Conservation (phyloP, 2,329 filamentous ascomycete genomes). For the Orbilia blumenaviensis region DNA sequence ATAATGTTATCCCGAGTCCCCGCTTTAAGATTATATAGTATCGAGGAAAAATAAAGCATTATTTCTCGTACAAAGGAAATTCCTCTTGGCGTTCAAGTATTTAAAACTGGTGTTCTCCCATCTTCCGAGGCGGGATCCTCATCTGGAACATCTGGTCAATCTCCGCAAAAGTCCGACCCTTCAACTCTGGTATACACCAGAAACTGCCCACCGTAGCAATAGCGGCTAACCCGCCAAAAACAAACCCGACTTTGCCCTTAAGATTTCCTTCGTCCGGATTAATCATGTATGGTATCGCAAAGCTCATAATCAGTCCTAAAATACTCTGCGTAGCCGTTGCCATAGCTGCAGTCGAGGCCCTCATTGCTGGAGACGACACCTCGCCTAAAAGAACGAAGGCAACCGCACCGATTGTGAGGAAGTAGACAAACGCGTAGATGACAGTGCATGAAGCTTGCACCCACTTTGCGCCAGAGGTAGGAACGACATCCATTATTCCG, state of each 20-base stretch:
- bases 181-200: constrained; percentile 64
- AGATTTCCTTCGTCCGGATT: constrained; percentile 46
- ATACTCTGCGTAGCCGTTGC: constrained; percentile 63
- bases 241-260: constrained; percentile 60
- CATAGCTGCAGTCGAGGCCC: constrained; percentile 64
- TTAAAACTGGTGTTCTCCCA: constrained; percentile 27
- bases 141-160: constrained; percentile 49
- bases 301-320: constrained; percentile 60
- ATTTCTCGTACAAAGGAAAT: not conserved
- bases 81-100: not conserved
- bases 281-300: constrained; percentile 59
- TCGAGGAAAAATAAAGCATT: no score
- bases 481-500: constrained; percentile 61
- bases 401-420: constrained; percentile 63
- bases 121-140: constrained; percentile 43
- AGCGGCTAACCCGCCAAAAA: constrained; percentile 61
- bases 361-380: constrained; percentile 63
- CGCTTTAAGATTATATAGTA: no score
- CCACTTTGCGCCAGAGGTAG: constrained; percentile 61
- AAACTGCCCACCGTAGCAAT: constrained; percentile 62
- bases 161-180: constrained; percentile 57
- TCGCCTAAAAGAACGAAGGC: constrained; percentile 64
- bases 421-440: constrained; percentile 62
- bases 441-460: constrained; percentile 62
- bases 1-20: no score